A percentile compares a stretch with the other conserved stretches of the same genome.
phyloP scores from a whole-genome alignment of 306 rosid species.

The Dicorynia guianensis region DNA sequence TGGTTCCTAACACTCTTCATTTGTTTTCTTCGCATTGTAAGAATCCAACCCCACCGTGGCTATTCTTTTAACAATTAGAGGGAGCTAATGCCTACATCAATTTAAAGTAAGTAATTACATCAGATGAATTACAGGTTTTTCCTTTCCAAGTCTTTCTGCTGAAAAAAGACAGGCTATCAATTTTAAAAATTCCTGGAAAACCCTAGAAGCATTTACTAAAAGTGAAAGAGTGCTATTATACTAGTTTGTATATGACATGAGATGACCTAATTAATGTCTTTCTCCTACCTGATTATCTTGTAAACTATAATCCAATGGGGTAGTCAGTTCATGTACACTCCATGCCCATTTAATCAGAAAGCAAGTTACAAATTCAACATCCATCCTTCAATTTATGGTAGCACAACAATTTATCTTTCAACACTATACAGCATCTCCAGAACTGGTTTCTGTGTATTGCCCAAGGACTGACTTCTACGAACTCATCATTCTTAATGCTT shows the following conservation, averaged over 20 bases:
- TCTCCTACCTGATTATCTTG: neutral
- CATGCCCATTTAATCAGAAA: neutral
- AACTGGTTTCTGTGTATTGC: too few species aligned
- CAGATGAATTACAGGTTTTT: neutral
- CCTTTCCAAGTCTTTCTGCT: neutral
- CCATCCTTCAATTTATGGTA: too few species aligned
- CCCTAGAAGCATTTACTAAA: constrained; percentile 12
- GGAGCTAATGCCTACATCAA: neutral
- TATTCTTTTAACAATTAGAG: neutral
- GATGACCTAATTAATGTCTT: neutral
- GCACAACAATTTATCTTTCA: too few species aligned
- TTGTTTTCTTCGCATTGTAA: neutral
- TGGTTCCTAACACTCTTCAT: constrained; percentile 1
- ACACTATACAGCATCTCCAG: too few species aligned
- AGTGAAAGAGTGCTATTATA: neutral
- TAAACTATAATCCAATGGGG: neutral
- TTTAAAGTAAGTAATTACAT: neutral
- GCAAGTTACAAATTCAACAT: constrained; percentile 2
- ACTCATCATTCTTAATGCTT: too few species aligned
- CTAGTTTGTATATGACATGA: neutral
- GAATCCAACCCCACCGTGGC: neutral
- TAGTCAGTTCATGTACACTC: neutral
- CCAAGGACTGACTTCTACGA: too few species aligned
- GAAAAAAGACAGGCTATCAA: constrained; percentile 6
- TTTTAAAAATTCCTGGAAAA: neutral